Percentiles rank a stretch among this genome's conserved stretches.
These are phyloP conservation scores for Debaryomyces singareniensis DNA, from an alignment of 1,139 yeast species.

Conservation along the genomic window DNA sequence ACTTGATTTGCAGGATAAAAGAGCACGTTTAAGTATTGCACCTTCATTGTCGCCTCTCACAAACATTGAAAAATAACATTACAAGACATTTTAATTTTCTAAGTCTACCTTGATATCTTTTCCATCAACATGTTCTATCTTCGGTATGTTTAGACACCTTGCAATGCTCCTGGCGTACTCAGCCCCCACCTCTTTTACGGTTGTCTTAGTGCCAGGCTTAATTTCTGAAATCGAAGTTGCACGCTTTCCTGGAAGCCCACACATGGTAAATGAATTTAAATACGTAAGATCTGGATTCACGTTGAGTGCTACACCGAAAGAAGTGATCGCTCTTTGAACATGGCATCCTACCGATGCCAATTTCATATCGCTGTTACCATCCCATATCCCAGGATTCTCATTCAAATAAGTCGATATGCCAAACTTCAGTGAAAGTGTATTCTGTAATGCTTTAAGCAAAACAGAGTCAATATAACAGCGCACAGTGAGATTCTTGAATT, in stretches of 20 bases:
- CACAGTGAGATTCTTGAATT: conserved; percentile 55
- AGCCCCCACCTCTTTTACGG: conserved; percentile 41
- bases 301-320: conserved; percentile 87
- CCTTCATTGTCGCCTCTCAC: conserved; percentile 13
- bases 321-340: conserved; percentile 75
- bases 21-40: conserved; percentile 13
- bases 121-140: conserved; percentile 40
- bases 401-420: conserved; percentile 44
- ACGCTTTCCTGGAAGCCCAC: conserved; percentile 65
- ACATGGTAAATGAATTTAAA: conserved; percentile 70
- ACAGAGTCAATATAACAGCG: conserved; percentile 68
- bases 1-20: conserved; percentile 15
- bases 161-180: conserved; percentile 51
- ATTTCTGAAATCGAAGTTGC: conserved; percentile 31
- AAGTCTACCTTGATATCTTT: conserved; percentile 10
- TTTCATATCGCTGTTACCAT: conserved; percentile 42
- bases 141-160: conserved; percentile 35
- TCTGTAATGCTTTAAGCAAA: conserved; percentile 59
- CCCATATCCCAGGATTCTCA: conserved; percentile 86
- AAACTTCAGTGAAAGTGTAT: conserved; percentile 40
- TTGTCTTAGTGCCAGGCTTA: conserved; percentile 14
- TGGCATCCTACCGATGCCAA: conserved; percentile 90
- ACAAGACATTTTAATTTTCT: not conserved
- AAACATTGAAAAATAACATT: not conserved
- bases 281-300: conserved; percentile 65